Conservation (phyloP, 257 asterid species). For the Galeopsis tetrahit region DNA sequence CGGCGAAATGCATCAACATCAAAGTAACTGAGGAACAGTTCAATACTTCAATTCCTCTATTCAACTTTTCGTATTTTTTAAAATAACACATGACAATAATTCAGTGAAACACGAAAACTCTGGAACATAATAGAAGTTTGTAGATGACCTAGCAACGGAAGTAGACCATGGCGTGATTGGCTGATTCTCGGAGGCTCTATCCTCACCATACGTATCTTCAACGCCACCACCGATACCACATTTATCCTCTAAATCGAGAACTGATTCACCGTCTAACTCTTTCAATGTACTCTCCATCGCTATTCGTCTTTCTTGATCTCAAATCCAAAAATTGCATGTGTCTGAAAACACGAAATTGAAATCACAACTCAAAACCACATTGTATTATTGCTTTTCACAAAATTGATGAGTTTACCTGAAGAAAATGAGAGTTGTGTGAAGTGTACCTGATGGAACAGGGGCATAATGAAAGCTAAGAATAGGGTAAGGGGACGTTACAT, state of each 20-base stretch:
- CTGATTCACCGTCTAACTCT: conserved; percentile 66
- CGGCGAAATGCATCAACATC: background rate
- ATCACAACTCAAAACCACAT: background rate
- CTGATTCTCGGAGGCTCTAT: conserved; percentile 86
- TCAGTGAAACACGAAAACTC: too few relatives aligned
- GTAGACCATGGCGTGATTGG: conserved; percentile 84
- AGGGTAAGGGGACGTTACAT: conserved; percentile 31
- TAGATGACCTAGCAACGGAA: conserved; percentile 79
- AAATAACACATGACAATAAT: too few relatives aligned
- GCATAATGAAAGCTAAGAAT: conserved; percentile 45
- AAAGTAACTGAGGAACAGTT: too few relatives aligned
- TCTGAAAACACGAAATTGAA: conserved; percentile 5
- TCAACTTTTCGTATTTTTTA: too few relatives aligned
- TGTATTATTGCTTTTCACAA: background rate
- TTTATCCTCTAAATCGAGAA: conserved; percentile 64
- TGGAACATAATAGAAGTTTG: background rate
- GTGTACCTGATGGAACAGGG: conserved; percentile 46
- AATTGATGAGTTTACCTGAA: background rate
- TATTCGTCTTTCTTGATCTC: conserved; percentile 30
- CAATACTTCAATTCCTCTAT: too few relatives aligned
- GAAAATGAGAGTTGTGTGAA: background rate
- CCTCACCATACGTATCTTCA: conserved; percentile 82
- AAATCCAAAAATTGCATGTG: conserved; percentile 31
- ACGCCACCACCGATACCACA: conserved; percentile 84
- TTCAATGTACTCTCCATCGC: conserved; percentile 67